phyloP scores from a whole-genome alignment of 139 green algal species.

The Chlorokybus atmophyticus region DNA sequence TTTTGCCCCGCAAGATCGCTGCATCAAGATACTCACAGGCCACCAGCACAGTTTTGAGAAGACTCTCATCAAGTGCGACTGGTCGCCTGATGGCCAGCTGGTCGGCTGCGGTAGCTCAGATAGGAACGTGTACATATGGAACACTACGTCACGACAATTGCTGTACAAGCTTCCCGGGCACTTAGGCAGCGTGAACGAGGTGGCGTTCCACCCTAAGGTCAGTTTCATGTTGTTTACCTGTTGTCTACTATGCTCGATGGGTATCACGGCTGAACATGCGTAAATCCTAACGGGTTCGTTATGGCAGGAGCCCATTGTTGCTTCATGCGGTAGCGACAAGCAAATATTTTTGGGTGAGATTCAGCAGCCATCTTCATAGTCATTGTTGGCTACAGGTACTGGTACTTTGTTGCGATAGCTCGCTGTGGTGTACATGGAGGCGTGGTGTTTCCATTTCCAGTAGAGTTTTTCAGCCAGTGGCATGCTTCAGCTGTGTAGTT shows the following conservation, averaged over 20 bases:
- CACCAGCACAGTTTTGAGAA: constrained; percentile 79
- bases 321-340: constrained; percentile 25
- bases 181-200: constrained; percentile 79
- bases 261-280: not conserved
- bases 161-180: constrained; percentile 76
- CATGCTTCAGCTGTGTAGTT: too few species aligned
- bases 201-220: constrained; percentile 80
- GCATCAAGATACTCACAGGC: constrained; percentile 39
- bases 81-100: constrained; percentile 60
- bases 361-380: not conserved
- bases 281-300: too few species aligned
- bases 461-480: too few species aligned
- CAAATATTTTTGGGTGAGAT: constrained; percentile 26
- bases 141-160: constrained; percentile 38
- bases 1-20: constrained; percentile 77
- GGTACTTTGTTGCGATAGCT: too few species aligned
- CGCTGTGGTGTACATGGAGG: too few species aligned
- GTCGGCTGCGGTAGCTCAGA: constrained; percentile 57
- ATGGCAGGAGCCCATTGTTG: constrained; percentile 24
- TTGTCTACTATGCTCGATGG: not conserved
- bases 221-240: not conserved
- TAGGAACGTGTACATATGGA: constrained; percentile 69
- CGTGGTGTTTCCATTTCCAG: too few species aligned
- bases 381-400: too few species aligned
- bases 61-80: constrained; percentile 80